phyloP scores from a whole-genome alignment of 257 asterid species.

The Solanum arcanum region DNA sequence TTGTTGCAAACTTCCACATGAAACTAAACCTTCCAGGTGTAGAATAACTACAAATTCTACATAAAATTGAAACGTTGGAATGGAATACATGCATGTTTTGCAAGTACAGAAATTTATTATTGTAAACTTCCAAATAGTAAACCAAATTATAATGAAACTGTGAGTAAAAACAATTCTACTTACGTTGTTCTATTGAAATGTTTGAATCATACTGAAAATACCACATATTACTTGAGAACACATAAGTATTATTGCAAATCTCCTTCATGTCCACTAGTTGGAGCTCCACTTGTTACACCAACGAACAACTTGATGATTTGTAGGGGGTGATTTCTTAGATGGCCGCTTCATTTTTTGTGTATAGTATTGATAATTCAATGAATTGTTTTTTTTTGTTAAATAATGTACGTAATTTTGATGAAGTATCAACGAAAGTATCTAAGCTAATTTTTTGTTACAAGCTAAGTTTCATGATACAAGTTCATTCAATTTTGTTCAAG shows the following conservation, averaged over 20 bases:
- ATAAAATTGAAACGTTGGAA: background rate
- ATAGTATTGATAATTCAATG: no score
- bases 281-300: background rate
- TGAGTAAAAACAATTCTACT: background rate
- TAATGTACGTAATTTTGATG: background rate
- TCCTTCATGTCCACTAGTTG: background rate
- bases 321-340: background rate
- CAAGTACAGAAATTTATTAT: background rate
- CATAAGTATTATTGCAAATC: background rate
- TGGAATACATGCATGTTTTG: background rate
- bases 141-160: background rate
- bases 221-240: background rate
- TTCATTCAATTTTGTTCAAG: background rate
- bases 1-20: background rate
- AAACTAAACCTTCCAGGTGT: background rate
- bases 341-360: background rate
- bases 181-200: background rate
- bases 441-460: background rate
- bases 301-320: background rate
- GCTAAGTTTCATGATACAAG: background rate
- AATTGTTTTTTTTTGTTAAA: background rate
- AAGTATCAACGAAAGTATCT: background rate
- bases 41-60: background rate
- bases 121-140: background rate
- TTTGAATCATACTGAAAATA: background rate